phyloP scores from a whole-genome alignment of 306 rosid genomes.

The Adenanthera pavonina region DNA sequence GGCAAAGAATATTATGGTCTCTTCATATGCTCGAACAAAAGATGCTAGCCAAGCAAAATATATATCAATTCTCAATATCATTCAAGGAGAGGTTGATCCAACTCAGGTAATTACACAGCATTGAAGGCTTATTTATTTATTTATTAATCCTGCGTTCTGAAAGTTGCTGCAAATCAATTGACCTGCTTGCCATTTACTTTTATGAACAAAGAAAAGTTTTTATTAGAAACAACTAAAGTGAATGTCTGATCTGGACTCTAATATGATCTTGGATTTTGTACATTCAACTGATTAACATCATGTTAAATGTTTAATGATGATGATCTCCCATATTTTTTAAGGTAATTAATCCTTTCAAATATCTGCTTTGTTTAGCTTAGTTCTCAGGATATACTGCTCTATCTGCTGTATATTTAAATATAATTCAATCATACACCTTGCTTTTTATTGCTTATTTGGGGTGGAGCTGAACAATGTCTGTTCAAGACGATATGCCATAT shows the following conservation, averaged over 20 bases:
- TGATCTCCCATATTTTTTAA: no score
- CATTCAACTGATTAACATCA: no score
- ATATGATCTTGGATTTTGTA: no score
- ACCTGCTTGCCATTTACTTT: not conserved
- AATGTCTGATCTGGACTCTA: no score
- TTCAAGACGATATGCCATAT: no score
- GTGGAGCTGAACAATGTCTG: not conserved
- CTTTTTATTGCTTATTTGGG: not conserved
- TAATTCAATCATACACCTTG: not conserved
- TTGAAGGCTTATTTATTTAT: not conserved
- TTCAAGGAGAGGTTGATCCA: conserved; percentile 99
- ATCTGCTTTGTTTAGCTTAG: no score
- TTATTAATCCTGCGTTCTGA: no score
- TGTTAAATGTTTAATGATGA: no score
- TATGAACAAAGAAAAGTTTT: no score
- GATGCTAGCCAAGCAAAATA: conserved; percentile 99
- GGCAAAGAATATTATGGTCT: conserved; percentile 98
- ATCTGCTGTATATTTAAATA: not conserved
- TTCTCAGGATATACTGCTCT: not conserved
- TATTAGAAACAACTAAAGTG: no score
- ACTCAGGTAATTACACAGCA: conserved; percentile 64
- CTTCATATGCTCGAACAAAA: conserved; percentile 96
- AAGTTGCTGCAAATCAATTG: not conserved
- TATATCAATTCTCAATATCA: conserved; percentile 93
- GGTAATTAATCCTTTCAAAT: no score